phyloP scores from a whole-genome alignment of 345 rosid genomes.

The Dipteronia dyeriana region DNA sequence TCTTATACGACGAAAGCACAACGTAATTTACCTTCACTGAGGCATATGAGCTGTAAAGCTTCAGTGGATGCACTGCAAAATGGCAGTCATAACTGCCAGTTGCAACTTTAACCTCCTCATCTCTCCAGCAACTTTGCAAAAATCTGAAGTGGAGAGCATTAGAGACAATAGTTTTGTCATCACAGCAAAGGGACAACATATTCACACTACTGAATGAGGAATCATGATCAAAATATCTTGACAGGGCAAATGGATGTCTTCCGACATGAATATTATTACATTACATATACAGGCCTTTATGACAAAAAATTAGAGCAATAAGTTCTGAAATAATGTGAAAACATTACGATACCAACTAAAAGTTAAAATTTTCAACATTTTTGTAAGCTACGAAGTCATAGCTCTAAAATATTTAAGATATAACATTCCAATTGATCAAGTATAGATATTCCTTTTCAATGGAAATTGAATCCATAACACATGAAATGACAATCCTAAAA shows the following conservation, averaged over 20 bases:
- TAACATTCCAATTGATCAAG: neutral
- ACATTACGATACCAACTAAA: neutral
- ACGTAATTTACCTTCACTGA: conserved; percentile 45
- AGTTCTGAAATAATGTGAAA: neutral
- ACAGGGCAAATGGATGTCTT: neutral
- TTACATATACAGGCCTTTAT: neutral
- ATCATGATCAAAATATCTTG: neutral
- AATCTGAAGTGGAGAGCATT: conserved; percentile 38
- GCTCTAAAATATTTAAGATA: neutral
- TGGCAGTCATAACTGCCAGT: conserved; percentile 49
- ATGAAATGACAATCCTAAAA: neutral
- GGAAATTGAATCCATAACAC: neutral
- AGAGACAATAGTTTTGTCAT: neutral
- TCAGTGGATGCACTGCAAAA: conserved; percentile 58
- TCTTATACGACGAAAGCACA: neutral
- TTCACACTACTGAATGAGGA: neutral
- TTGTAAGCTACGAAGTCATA: neutral
- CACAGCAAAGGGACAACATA: neutral
- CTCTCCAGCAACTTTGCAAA: conserved; percentile 51
- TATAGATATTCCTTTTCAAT: neutral
- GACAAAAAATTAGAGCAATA: neutral
- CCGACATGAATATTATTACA: neutral
- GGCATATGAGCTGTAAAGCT: conserved; percentile 71
- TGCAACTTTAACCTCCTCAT: conserved; percentile 55
- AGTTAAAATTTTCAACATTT: neutral